Evolutionary conservation across 768 basidiomycete genomes (phyloP).

Genomic region (Lactarius sp.): DNA sequence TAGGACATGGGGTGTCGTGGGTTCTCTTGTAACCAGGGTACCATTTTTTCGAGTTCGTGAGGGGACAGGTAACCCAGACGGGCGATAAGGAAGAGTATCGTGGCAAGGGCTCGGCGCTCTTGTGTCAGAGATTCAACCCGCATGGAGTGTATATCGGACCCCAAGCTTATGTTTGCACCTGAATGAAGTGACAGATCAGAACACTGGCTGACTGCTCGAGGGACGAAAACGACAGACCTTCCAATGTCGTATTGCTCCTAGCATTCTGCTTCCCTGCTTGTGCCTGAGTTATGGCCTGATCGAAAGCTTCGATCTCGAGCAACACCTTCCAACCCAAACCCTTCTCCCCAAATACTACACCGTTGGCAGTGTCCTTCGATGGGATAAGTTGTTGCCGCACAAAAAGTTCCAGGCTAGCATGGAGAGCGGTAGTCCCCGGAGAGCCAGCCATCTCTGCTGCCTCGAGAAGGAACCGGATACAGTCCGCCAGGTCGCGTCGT

Average conservation of each 20-base stretch:
- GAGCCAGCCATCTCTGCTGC: constrained; percentile 47
- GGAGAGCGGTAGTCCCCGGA: constrained; percentile 44
- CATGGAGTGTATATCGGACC: constrained; percentile 60
- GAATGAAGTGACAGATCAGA: background rate
- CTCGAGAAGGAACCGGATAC: constrained; percentile 63
- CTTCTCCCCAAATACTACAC: constrained; percentile 31
- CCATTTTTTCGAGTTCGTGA: constrained; percentile 53
- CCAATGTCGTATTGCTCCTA: constrained; percentile 50
- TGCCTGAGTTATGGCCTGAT: constrained; percentile 47
- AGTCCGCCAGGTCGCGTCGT: constrained; percentile 67
- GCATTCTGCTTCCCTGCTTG: constrained; percentile 60
- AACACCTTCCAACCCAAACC: constrained; percentile 54
- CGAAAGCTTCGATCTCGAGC: constrained; percentile 57
- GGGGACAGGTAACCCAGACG: constrained; percentile 57
- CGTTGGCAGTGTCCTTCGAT: constrained; percentile 31
- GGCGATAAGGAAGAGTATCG: constrained; percentile 57
- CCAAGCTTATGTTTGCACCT: constrained; percentile 48
- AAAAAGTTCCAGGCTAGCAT: constrained; percentile 50
- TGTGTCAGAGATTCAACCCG: constrained; percentile 70
- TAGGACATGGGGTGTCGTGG: constrained; percentile 64
- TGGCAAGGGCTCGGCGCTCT: constrained; percentile 64
- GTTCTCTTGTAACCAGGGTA: constrained; percentile 67
- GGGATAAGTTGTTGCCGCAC: constrained; percentile 52
- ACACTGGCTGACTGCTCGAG: background rate
- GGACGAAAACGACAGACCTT: constrained; percentile 41